Percentiles rank a stretch among this genome's conserved stretches.
Evolutionary conservation across 164 flowering plant species (phyloP).

Genomic region (Cinnamomum micranthum): DNA sequence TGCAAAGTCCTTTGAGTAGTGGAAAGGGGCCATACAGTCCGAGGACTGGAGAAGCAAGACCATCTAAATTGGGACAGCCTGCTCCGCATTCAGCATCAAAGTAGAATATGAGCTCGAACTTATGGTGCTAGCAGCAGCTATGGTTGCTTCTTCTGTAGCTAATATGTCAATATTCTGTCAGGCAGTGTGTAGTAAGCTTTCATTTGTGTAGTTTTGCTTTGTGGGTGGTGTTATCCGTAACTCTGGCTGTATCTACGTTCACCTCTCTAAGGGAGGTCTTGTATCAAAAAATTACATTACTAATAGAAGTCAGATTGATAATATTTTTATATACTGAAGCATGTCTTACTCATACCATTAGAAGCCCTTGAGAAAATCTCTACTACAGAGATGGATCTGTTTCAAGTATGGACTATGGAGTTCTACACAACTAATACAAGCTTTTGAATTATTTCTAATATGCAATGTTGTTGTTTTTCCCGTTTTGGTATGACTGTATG

Average conservation of each 20-base stretch:
- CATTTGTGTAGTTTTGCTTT: background rate
- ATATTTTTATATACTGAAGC: background rate
- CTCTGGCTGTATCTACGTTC: background rate
- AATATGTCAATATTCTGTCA: background rate
- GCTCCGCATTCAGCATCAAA: conserved; percentile 25
- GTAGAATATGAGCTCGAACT: background rate
- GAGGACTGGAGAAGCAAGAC: conserved; percentile 31
- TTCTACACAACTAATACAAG: background rate
- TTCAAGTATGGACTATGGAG: too few species aligned
- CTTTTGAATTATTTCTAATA: background rate
- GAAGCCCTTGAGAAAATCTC: background rate
- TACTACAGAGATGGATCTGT: background rate
- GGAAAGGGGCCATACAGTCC: conserved; percentile 47
- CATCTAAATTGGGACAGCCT: conserved; percentile 56
- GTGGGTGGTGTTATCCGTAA: background rate
- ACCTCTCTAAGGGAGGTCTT: background rate
- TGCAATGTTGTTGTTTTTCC: too few species aligned
- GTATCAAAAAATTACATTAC: background rate
- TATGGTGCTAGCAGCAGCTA: background rate
- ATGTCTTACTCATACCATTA: background rate
- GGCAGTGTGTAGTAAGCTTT: background rate
- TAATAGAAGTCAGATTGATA: background rate
- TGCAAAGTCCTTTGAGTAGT: conserved; percentile 41
- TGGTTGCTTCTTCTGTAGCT: background rate
- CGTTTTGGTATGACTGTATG: background rate